Evolutionary conservation across 768 basidiomycete genomes (phyloP).

Genomic region (Boletus reticulatus): DNA sequence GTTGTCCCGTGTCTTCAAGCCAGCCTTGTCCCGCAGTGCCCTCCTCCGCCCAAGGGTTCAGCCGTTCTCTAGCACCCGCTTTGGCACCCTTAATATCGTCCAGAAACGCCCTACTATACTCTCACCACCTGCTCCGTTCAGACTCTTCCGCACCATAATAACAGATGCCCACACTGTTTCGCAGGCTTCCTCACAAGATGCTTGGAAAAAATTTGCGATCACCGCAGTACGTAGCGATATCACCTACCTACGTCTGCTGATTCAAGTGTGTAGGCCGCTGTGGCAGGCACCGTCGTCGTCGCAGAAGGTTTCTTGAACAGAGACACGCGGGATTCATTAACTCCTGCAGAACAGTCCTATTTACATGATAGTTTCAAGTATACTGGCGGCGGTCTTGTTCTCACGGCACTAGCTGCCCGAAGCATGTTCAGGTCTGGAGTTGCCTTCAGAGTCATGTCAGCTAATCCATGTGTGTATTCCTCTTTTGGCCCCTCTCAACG

Average conservation of each 20-base stretch:
- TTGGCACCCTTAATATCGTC: slow-evolving; percentile 20
- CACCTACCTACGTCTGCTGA: not conserved
- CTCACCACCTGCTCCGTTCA: slow-evolving; percentile 22
- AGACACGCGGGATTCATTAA: slow-evolving; percentile 70
- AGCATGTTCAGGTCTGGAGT: slow-evolving; percentile 67
- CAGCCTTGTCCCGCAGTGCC: slow-evolving; percentile 18
- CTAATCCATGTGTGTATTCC: slow-evolving; percentile 70
- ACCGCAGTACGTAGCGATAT: slow-evolving; percentile 44
- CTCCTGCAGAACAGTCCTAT: slow-evolving; percentile 59
- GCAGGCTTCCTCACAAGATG: slow-evolving; percentile 37
- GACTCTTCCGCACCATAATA: slow-evolving; percentile 44
- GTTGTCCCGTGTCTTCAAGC: slow-evolving; percentile 10
- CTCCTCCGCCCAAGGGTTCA: slow-evolving; percentile 18
- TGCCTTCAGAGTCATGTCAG: slow-evolving; percentile 72
- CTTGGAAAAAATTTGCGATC: slow-evolving; percentile 50
- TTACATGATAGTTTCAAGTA: slow-evolving; percentile 81
- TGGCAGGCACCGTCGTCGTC: slow-evolving; percentile 66
- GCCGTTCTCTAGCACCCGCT: slow-evolving; percentile 18
- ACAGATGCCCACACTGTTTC: slow-evolving; percentile 44
- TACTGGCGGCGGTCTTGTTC: slow-evolving; percentile 72
- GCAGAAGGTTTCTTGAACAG: slow-evolving; percentile 70
- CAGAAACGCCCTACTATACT: slow-evolving; percentile 27
- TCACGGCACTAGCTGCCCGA: slow-evolving; percentile 81
- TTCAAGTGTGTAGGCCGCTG: slow-evolving; percentile 50
- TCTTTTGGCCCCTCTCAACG: not conserved